Percentiles rank a stretch among this genome's conserved stretches.
Evolutionary conservation across 192 early-diverging fungal genomes (phyloP).

Genomic region (Backusella psychrophila): DNA sequence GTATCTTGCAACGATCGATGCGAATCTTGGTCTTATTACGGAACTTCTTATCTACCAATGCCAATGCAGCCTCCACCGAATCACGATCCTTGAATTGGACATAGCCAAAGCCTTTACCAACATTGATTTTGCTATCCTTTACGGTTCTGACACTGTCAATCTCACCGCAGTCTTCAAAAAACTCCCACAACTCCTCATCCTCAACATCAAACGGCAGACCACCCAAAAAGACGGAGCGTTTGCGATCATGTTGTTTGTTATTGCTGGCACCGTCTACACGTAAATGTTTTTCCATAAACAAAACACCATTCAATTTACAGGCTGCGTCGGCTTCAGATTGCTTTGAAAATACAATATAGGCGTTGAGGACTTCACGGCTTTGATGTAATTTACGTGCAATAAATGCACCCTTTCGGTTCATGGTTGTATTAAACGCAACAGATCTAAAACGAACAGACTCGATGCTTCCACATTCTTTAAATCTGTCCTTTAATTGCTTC

Average conservation of each 20-base stretch:
- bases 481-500: conserved; percentile 68
- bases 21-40: conserved; percentile 58
- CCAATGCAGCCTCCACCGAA: conserved; percentile 73
- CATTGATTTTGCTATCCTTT: conserved; percentile 77
- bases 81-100: conserved; percentile 83
- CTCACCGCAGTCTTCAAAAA: conserved; percentile 66
- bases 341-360: conserved; percentile 81
- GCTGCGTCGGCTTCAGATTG: conserved; percentile 50
- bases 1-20: conserved; percentile 46
- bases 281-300: conserved; percentile 86
- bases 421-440: conserved; percentile 63
- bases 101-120: conserved; percentile 95
- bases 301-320: conserved; percentile 67
- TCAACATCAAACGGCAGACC: conserved; percentile 69
- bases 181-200: conserved; percentile 70
- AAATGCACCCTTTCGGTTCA: conserved; percentile 82
- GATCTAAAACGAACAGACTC: conserved; percentile 91
- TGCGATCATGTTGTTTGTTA: conserved; percentile 58
- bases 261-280: conserved; percentile 72
- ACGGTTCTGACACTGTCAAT: conserved; percentile 83
- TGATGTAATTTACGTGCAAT: conserved; percentile 83
- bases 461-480: conserved; percentile 67
- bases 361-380: conserved; percentile 80
- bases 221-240: conserved; percentile 77
- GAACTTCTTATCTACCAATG: conserved; percentile 72